Evolutionary conservation across 1,139 yeast genomes (phyloP), one percentile per base, ranked within the genome.

Genomic region (Saccharomyces hybrid): DNA sequence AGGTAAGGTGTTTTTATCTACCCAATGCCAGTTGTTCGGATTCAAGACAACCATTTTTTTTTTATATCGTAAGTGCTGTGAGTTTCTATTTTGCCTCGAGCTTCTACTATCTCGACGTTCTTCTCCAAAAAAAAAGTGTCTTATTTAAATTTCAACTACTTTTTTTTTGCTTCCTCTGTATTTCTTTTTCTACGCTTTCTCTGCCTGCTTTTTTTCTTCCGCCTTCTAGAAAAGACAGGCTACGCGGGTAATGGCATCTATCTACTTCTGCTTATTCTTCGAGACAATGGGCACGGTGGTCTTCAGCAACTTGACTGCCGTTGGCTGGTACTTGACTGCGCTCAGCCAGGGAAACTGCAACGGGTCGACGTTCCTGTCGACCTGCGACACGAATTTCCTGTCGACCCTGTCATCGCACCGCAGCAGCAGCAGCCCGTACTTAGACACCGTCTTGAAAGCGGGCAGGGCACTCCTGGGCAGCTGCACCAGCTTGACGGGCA

Each of bases 21-120:
- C 84, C 93, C 95, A 86, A 74, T 86, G 93, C 95, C 93, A 86
- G 80, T 86, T 86, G 71, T 86, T 86, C 49, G 95, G 95, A 74
- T 86, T 86, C 69, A 85, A 86, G 49, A 86, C 90, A 53, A 83
- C 87, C 91, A 85, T 84, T 4, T 34, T 54, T 26, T 28, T 84
- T 4, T 34, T 54, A 19, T 28, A 12, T 21, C 14, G 34, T 34
- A 49, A 26, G 28, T 4, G 42, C 31, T n/a, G 42, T 21, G 19
- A 49, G 11, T 19, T 24, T n/a, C 29, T 8, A 8, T 11, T 21
- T 24, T 7, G 21, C 24, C 21, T 26, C 48, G 24, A 44, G 9
- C 48, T 21, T 19, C n/a, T 9, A 38, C 11, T 38, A 38, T 12
- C 5, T 9, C 11, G 26, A 38, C 7, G n/a, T 2, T 4, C 19